Base-by-base conservation (phyloP, 192 early-diverging fungal species). In the Gonapodya prolifera region DNA sequence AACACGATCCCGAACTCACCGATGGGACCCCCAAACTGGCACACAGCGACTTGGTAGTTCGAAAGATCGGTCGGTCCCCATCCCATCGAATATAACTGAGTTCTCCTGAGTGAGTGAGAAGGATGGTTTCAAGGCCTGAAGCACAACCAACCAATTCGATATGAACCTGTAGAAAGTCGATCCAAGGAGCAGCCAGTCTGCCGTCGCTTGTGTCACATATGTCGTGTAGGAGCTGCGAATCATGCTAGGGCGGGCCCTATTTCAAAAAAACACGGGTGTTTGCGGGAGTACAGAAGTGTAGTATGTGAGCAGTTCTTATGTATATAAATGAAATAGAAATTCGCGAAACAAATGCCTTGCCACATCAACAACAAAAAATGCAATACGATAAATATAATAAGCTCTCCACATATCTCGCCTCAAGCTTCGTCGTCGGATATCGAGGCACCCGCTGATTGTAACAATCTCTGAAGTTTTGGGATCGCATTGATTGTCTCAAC, bases 11-110 rank as follows among this genome's bases (percentile, higher is more conserved):
- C 45, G 45, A 23, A 16, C 76, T 13, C 89, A 94, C 94, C 93
- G 32, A 96, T 91, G 1, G 97, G 97, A 2, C 97, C 97, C 33
- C 94, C 97, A 86, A 91, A 95, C 1, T 93, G 91, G 30, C 95
- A 92, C 0, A 88, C 92, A 0, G 95, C 93, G 18, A 95, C 87
- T 75, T 92, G 85, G 80, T 87, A 93, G 77, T 93, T 93, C 8
- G 88, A 88, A 33, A 99, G 83, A 80, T 97, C 93, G 1, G 95
- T 84, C n/a, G 91, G 89, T 33, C 90, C 91, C 97, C 96, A 98
- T 71, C 89, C 81, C 91, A 98, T 89, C 23, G 90, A 80, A 80
- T 99, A 99, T 13, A 93, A 83, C 79, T 94, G 92, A 76, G 93
- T 88, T 79, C 93, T 84, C 69, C 89, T 83, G 29, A 30, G 23